These are phyloP conservation scores for Xylaria sp. DNA, from an alignment of 2,329 filamentous ascomycete genomes.

Conservation along the genomic window DNA sequence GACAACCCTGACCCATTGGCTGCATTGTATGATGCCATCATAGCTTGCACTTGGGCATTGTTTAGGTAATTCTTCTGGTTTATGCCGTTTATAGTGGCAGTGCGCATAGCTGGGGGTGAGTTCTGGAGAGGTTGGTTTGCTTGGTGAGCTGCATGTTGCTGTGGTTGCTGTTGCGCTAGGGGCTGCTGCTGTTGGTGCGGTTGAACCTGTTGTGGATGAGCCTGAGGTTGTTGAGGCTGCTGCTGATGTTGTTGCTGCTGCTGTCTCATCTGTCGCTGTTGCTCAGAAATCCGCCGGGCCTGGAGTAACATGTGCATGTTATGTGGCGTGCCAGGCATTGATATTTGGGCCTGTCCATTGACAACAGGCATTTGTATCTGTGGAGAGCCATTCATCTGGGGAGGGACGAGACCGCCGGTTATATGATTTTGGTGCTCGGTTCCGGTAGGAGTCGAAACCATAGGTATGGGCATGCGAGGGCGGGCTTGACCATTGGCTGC, in stretches of 20 bases:
- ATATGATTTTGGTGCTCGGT: slow-evolving; percentile 62
- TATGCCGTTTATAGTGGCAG: slow-evolving; percentile 56
- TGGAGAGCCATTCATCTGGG: slow-evolving; percentile 72
- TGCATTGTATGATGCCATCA: slow-evolving; percentile 62
- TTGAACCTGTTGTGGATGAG: slow-evolving; percentile 34
- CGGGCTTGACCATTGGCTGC: slow-evolving; percentile 60
- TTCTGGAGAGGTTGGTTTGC: slow-evolving; percentile 50
- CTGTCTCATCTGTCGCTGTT: slow-evolving; percentile 65
- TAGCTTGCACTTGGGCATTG: slow-evolving; percentile 64
- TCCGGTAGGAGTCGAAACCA: slow-evolving; percentile 58
- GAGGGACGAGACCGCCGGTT: slow-evolving; percentile 62
- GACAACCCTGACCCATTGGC: slow-evolving; percentile 57
- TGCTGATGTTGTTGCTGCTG: slow-evolving; percentile 54
- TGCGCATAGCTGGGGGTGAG: slow-evolving; percentile 59
- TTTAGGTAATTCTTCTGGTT: slow-evolving; percentile 65
- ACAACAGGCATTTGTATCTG: slow-evolving; percentile 76
- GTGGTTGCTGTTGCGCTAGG: slow-evolving; percentile 31
- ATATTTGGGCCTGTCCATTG: slow-evolving; percentile 70
- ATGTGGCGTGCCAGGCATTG: slow-evolving; percentile 58
- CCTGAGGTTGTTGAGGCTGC: slow-evolving; percentile 45
- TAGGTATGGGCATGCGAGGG: slow-evolving; percentile 65
- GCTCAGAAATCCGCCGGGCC: slow-evolving; percentile 73
- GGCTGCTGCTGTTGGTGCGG: slow-evolving; percentile 40
- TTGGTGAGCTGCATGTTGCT: slow-evolving; percentile 54
- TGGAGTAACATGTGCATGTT: slow-evolving; percentile 70